Base-by-base conservation (phyloP, 352 stramenopile species). In the Phytophthora idaei region DNA sequence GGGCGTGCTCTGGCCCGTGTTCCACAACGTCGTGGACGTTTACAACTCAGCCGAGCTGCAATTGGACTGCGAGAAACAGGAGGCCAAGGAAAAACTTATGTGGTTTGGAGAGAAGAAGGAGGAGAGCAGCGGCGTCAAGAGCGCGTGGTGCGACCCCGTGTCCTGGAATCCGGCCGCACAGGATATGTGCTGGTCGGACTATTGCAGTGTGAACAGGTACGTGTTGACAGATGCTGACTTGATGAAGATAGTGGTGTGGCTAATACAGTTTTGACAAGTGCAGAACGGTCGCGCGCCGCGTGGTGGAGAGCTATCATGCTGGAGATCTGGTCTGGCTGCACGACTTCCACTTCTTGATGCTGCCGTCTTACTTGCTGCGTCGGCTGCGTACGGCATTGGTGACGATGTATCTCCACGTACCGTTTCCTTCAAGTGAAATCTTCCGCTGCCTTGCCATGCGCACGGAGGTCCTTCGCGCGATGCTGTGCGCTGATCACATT, bases 391-490 rank as follows among this genome's bases (percentile, higher is more conserved):
- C 89, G 27, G 95, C 97, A 17, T 92, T 98, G 62, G 93, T 99
- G 68, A 97, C 96, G 5, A 89, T 99, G 46, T 99, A 99, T 76
- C 74, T 99, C 17, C 97, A 99, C 69, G 98, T 98, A 7, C 98
- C 98, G 51, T 99, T 99, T 63, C 97, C 98, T 15, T 98, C 92
- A 25, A 98, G 93, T 12, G 98, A 99, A 74, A 99, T 99, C 50
- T 99, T 99, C 64, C 83, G 97, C 9, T 99, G 96, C 4, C 84
- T 99, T 42, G 78, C 83, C 0, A 88, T 92, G 73, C 78, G 94
- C 17, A 95, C 94, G 7, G 90, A 96, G 69, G 93, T 98, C 54
- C 76, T 98, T 17, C 88, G 94, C 32, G 90, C 88, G 2, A 93
- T 98, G 76, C 76, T 98, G 21, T 92, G 85, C 37, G 89, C 93